phyloP scores from a whole-genome alignment of 1,284 basidiomycete genomes.

The Ceratobasidium sp. region DNA sequence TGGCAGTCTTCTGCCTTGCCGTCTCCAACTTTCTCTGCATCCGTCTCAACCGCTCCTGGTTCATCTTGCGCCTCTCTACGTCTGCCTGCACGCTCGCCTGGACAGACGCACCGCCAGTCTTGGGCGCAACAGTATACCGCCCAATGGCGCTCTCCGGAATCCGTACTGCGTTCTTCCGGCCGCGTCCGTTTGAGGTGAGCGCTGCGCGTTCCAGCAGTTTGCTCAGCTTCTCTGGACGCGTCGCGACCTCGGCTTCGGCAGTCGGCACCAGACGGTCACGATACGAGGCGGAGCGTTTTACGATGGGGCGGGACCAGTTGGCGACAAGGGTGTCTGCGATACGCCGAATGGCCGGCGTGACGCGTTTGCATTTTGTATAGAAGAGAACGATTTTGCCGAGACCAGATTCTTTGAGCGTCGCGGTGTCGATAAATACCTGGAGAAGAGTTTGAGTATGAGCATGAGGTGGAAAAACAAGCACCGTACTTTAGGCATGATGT shows the following conservation, averaged over 20 bases:
- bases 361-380: slow-evolving; percentile 94
- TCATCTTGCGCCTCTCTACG: slow-evolving; percentile 49
- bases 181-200: slow-evolving; percentile 59
- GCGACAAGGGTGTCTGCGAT: slow-evolving; percentile 90
- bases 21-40: slow-evolving; percentile 52
- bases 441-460: neutral
- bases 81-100: slow-evolving; percentile 45
- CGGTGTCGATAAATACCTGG: slow-evolving; percentile 90
- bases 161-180: slow-evolving; percentile 81
- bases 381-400: slow-evolving; percentile 95
- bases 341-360: slow-evolving; percentile 83
- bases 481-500: slow-evolving; percentile 75
- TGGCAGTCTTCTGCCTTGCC: slow-evolving; percentile 48
- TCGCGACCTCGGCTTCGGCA: slow-evolving; percentile 60
- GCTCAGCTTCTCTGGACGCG: slow-evolving; percentile 69
- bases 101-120: slow-evolving; percentile 52
- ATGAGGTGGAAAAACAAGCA: neutral
- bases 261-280: slow-evolving; percentile 79
- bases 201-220: slow-evolving; percentile 77
- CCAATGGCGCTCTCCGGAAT: slow-evolving; percentile 80
- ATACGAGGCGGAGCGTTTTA: slow-evolving; percentile 90
- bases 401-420: slow-evolving; percentile 91
- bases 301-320: slow-evolving; percentile 93
- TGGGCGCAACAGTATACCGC: slow-evolving; percentile 80
- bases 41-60: slow-evolving; percentile 50